Percentiles rank a stretch among this genome's conserved stretches.
These are phyloP conservation scores for Mychonastes homosphaera DNA, from an alignment of 139 green algal genomes.

Conservation along the genomic window DNA sequence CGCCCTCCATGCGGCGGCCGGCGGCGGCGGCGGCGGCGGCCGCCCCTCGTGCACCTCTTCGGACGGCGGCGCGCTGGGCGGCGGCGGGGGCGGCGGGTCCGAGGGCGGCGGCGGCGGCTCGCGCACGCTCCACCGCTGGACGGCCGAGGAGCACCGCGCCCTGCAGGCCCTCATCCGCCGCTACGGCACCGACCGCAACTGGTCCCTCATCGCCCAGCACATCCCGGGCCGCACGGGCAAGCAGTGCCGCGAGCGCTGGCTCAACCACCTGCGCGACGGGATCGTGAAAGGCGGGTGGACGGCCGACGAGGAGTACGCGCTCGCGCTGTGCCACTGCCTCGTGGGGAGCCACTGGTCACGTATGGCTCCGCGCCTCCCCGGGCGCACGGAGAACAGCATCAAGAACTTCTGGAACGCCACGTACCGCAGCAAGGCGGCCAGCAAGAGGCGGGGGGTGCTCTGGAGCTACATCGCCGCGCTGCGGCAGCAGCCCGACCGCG, in stretches of 20 bases:
- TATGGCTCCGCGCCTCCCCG: constrained; percentile 40
- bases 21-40: too few relatives aligned
- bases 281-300: constrained; percentile 24
- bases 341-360: constrained; percentile 24
- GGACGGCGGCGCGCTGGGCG: too few relatives aligned
- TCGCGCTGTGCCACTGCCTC: constrained; percentile 19
- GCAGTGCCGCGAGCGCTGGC: constrained; percentile 32
- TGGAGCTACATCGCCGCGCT: constrained; percentile 16
- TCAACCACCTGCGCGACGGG: constrained; percentile 23
- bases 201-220: constrained; percentile 18
- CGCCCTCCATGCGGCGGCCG: too few relatives aligned
- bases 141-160: constrained; percentile 18
- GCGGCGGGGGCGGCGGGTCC: too few relatives aligned
- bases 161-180: constrained; percentile 13
- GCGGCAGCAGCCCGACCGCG: neutral
- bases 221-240: constrained; percentile 24
- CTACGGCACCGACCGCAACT: constrained; percentile 22
- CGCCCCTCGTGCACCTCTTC: too few relatives aligned
- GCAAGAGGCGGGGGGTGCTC: constrained; percentile 22
- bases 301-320: constrained; percentile 17
- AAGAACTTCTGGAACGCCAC: constrained; percentile 64
- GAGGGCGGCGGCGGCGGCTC: too few relatives aligned
- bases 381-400: constrained; percentile 58
- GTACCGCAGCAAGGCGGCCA: constrained; percentile 21
- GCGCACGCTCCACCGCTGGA: constrained; percentile 22